Percentiles rank a stretch among this genome's conserved stretches.
These are phyloP conservation scores for Penicillium rolfsii DNA, from an alignment of 2,329 filamentous ascomycete species.

Conservation along the genomic window DNA sequence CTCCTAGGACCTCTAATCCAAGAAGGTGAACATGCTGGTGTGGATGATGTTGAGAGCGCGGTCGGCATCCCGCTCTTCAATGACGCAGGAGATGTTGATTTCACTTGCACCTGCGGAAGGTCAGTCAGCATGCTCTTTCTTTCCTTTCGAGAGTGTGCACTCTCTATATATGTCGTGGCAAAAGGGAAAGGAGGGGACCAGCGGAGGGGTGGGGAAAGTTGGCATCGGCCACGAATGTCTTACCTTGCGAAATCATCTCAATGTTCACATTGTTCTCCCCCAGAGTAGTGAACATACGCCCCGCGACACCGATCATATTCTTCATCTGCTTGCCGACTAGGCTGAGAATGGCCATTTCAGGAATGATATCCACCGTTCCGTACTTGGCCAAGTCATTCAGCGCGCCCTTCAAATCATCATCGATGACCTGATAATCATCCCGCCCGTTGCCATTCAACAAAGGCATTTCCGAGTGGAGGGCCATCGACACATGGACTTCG, in stretches of 20 bases:
- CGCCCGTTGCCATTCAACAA: conserved; percentile 54
- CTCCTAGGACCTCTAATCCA: conserved; percentile 61
- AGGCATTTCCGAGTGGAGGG: conserved; percentile 77
- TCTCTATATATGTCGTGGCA: background rate
- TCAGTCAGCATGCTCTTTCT: conserved; percentile 21
- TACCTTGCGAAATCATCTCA: conserved; percentile 99
- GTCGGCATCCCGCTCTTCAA: conserved; percentile 86
- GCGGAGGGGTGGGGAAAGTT: background rate
- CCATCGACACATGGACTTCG: conserved; percentile 97
- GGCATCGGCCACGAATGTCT: conserved; percentile 30
- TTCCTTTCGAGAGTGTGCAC: background rate
- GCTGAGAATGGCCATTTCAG: conserved; percentile 93
- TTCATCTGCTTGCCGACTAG: conserved; percentile 95
- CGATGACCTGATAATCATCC: conserved; percentile 58
- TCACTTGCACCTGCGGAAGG: conserved; percentile 79
- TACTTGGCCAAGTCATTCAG: conserved; percentile 75
- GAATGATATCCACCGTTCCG: conserved; percentile 86
- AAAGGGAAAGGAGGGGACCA: background rate
- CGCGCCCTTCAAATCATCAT: conserved; percentile 66
- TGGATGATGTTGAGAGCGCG: conserved; percentile 95
- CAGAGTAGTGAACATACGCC: conserved; percentile 91
- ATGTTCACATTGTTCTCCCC: conserved; percentile 95
- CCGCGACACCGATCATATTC: conserved; percentile 93
- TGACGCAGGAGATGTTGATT: conserved; percentile 98
- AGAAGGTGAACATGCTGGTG: conserved; percentile 93